Conservation (phyloP, 169 alveolate species). For the Plasmodium ovale region DNA sequence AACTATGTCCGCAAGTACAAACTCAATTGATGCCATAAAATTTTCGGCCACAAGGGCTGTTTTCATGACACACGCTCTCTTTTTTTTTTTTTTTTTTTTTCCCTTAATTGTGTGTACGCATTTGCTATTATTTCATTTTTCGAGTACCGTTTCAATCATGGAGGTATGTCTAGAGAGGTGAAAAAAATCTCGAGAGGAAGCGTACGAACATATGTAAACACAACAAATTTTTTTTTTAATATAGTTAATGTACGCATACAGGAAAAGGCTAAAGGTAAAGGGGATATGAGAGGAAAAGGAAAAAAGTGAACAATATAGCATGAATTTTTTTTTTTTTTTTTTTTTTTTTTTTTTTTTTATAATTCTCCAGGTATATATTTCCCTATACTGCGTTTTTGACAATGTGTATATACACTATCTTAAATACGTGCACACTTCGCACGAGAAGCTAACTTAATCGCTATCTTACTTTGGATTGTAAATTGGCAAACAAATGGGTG, state of each 20-base stretch:
- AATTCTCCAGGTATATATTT: background rate
- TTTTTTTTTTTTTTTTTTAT: background rate
- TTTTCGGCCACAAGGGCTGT: too few relatives aligned
- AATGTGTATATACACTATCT: background rate
- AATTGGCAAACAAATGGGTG: constrained; percentile 92
- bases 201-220: constrained; percentile 76
- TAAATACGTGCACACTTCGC: background rate
- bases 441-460: too few relatives aligned
- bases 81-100: too few relatives aligned
- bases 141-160: constrained; percentile 74
- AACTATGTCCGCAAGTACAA: too few relatives aligned
- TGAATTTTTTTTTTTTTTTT: background rate
- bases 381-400: too few relatives aligned
- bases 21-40: background rate
- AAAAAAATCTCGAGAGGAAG: constrained; percentile 78
- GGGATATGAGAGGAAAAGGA: background rate
- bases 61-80: too few relatives aligned
- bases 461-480: constrained; percentile 83
- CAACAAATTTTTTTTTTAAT: constrained; percentile 74
- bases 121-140: constrained; percentile 1
- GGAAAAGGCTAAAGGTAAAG: constrained; percentile 69
- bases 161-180: constrained; percentile 80
- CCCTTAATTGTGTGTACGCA: background rate
- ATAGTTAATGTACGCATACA: constrained; percentile 81
- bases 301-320: background rate